Conservation (phyloP, 805 yeast species). For the Teunomyces funiuensis region DNA sequence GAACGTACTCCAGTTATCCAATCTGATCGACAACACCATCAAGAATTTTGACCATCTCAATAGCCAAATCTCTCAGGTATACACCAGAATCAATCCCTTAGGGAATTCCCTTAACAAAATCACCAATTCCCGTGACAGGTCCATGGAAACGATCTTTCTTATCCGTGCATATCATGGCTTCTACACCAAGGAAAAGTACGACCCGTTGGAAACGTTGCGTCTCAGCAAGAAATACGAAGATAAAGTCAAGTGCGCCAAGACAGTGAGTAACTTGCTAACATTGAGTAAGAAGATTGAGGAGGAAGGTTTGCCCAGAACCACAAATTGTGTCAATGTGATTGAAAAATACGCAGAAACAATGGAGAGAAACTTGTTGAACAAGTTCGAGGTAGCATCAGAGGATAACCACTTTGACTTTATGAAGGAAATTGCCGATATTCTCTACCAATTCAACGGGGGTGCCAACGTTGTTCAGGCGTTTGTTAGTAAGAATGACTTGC, state of each 20-base stretch:
- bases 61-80: constrained; percentile 52
- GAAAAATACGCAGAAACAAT: constrained; percentile 72
- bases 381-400: constrained; percentile 73
- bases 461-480: constrained; percentile 77
- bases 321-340: constrained; percentile 43
- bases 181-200: constrained; percentile 52
- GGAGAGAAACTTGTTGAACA: constrained; percentile 68
- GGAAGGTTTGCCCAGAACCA: constrained; percentile 48
- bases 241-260: constrained; percentile 64
- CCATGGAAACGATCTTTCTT: constrained; percentile 68
- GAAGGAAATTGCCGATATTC: constrained; percentile 71
- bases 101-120: constrained; percentile 67
- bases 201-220: constrained; percentile 59
- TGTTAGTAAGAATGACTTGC: constrained; percentile 74
- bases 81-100: constrained; percentile 62
- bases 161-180: constrained; percentile 78
- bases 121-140: constrained; percentile 70
- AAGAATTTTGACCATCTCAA: constrained; percentile 52
- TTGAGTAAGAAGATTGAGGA: constrained; percentile 65
- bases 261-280: constrained; percentile 62
- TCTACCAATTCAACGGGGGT: constrained; percentile 83
- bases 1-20: constrained; percentile 57
- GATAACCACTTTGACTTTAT: constrained; percentile 67
- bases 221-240: constrained; percentile 48
- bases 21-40: constrained; percentile 47